Evolutionary conservation across 2,329 filamentous ascomycete genomes (phyloP).

Genomic region (Colletotrichum sp.): DNA sequence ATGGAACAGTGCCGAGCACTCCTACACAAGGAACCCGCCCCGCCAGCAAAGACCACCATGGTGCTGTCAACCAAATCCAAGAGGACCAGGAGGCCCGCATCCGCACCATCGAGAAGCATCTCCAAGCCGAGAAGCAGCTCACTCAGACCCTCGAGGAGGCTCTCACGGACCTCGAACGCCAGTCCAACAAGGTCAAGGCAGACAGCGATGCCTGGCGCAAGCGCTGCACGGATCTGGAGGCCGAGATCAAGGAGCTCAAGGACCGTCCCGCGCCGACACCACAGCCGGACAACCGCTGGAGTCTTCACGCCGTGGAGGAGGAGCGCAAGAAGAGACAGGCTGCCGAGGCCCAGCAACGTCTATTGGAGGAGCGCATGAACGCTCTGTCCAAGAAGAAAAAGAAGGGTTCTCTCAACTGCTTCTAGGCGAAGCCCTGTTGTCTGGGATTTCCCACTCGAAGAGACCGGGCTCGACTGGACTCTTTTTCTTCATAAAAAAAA

Average conservation of each 20-base stretch:
- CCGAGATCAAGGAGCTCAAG: slow-evolving; percentile 71
- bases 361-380: slow-evolving; percentile 95
- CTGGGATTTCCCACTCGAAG: background rate
- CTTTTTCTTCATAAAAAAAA: slow-evolving; percentile 19
- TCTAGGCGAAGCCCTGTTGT: slow-evolving; percentile 60
- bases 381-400: slow-evolving; percentile 91
- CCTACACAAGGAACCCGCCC: slow-evolving; percentile 67
- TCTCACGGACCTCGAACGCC: slow-evolving; percentile 88
- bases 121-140: slow-evolving; percentile 94
- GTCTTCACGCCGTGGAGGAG: slow-evolving; percentile 91
- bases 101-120: slow-evolving; percentile 93
- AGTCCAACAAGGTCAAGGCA: slow-evolving; percentile 88
- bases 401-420: slow-evolving; percentile 96
- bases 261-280: slow-evolving; percentile 50
- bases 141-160: slow-evolving; percentile 96
- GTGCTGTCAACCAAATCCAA: slow-evolving; percentile 76
- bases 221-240: slow-evolving; percentile 78
- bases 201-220: slow-evolving; percentile 92
- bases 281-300: slow-evolving; percentile 64
- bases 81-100: slow-evolving; percentile 97
- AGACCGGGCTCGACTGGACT: slow-evolving; percentile 22
- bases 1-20: slow-evolving; percentile 51
- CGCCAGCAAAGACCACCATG: slow-evolving; percentile 75
- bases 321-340: slow-evolving; percentile 91
- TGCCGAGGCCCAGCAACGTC: slow-evolving; percentile 85